Evolutionary conservation across 108 stramenopile genomes (phyloP).

Genomic region (Hondaea fermentalgiana): DNA sequence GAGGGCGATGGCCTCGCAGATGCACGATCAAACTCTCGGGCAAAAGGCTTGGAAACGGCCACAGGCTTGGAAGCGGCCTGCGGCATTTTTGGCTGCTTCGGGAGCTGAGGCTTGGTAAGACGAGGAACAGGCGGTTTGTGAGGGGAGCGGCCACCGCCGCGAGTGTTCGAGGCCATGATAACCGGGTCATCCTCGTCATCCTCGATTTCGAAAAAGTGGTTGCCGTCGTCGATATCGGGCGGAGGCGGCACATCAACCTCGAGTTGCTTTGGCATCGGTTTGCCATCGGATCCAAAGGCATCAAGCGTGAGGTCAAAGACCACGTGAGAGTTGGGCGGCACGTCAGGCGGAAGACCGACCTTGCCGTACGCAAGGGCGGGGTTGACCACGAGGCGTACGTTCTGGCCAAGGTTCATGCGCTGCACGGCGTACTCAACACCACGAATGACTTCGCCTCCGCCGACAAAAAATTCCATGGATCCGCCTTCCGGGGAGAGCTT

Average conservation of each 20-base stretch:
- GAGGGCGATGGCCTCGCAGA: no score
- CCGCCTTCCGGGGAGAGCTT: neutral
- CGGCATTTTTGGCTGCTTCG: neutral
- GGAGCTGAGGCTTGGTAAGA: neutral
- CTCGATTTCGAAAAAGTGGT: neutral
- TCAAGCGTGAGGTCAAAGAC: slow-evolving; percentile 5
- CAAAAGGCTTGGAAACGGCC: neutral
- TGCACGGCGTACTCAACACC: slow-evolving; percentile 1
- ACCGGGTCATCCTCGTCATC: neutral
- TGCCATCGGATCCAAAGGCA: neutral
- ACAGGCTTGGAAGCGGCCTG: neutral
- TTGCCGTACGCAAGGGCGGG: neutral
- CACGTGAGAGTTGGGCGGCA: neutral
- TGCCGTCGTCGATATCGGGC: neutral
- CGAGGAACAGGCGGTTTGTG: neutral
- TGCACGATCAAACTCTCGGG: neutral
- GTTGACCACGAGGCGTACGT: neutral
- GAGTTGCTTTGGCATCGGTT: neutral
- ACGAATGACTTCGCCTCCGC: neutral
- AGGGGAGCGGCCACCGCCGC: no score
- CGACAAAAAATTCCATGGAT: neutral
- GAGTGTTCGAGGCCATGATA: neutral
- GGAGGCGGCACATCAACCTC: neutral
- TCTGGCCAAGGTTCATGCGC: neutral
- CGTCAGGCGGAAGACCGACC: slow-evolving; percentile 1